These are phyloP conservation scores for Sugiyamaella mastotermitis DNA, from an alignment of 805 yeast genomes.

Conservation along the genomic window DNA sequence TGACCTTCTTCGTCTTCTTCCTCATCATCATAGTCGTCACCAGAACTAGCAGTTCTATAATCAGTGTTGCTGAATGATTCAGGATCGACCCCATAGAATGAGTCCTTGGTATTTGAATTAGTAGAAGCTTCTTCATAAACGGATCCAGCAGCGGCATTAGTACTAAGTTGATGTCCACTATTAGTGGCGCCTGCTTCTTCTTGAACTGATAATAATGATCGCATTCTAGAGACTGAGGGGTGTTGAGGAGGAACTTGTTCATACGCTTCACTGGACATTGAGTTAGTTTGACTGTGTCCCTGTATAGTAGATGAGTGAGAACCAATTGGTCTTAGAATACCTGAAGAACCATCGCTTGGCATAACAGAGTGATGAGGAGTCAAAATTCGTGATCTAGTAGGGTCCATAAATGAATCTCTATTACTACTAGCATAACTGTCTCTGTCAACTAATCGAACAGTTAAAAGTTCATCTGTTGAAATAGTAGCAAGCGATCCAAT, in stretches of 20 bases:
- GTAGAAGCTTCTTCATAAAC: no score
- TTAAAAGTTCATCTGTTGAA: constrained; percentile 74
- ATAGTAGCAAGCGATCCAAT: constrained; percentile 74
- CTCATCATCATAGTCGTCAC: constrained; percentile 19
- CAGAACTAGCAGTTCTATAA: constrained; percentile 31
- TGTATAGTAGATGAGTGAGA: constrained; percentile 27
- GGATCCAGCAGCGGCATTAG: background rate
- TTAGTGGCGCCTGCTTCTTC: constrained; percentile 3
- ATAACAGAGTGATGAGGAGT: constrained; percentile 22
- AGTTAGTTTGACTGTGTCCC: constrained; percentile 9
- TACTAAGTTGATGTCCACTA: no score
- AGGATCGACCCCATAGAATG: constrained; percentile 6
- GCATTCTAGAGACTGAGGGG: no score
- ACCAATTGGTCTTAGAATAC: constrained; percentile 27
- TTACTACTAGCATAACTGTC: constrained; percentile 16
- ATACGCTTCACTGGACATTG: constrained; percentile 3
- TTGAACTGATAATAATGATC: constrained; percentile 5
- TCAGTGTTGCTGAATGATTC: constrained; percentile 17
- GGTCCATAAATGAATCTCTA: constrained; percentile 22
- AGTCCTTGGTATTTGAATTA: background rate
- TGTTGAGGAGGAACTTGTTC: constrained; percentile 3
- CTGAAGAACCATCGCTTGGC: constrained; percentile 30
- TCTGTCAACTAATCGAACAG: constrained; percentile 63
- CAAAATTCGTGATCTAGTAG: constrained; percentile 21
- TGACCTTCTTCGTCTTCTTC: constrained; percentile 18